Percentiles rank a stretch among this genome's conserved stretches.
Evolutionary conservation across 2,329 filamentous ascomycete genomes (phyloP).

Genomic region (Bipolaris zeicola): DNA sequence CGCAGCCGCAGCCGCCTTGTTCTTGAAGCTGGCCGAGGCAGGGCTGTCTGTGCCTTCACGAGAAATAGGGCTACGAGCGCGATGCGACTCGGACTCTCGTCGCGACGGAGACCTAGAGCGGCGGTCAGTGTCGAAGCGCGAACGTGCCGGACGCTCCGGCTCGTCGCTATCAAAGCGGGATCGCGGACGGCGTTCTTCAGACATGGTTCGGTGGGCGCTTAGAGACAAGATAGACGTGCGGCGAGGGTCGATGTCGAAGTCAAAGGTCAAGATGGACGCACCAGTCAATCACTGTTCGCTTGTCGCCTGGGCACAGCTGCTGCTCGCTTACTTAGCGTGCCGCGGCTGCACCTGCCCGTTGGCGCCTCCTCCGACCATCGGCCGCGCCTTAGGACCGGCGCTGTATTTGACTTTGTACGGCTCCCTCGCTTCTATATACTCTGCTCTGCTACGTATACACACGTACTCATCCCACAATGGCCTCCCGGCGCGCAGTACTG

Average conservation of each 20-base stretch:
- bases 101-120: slow-evolving; percentile 75
- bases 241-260: slow-evolving; percentile 4
- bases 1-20: slow-evolving; percentile 73
- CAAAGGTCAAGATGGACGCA: background rate
- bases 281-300: slow-evolving; percentile 1
- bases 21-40: slow-evolving; percentile 53
- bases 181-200: slow-evolving; percentile 81
- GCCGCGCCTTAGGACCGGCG: slow-evolving; percentile 3
- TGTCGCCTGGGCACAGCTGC: slow-evolving; percentile 7
- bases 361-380: slow-evolving; percentile 12
- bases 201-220: slow-evolving; percentile 59
- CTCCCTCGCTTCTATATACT: slow-evolving; percentile 1
- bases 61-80: slow-evolving; percentile 80
- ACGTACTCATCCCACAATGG: slow-evolving; percentile 44
- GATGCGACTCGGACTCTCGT: slow-evolving; percentile 67
- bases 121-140: slow-evolving; percentile 72
- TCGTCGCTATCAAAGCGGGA: slow-evolving; percentile 95
- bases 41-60: slow-evolving; percentile 56
- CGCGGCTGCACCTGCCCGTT: slow-evolving; percentile 13
- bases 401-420: slow-evolving; percentile 17
- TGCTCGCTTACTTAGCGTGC: slow-evolving; percentile 13
- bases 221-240: background rate
- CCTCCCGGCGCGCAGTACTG: slow-evolving; percentile 50
- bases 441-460: too few species aligned
- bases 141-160: slow-evolving; percentile 64